Evolutionary conservation across 257 asterid species (phyloP), one percentile per base, ranked within the genome.

Genomic region (Apocynum venetum): DNA sequence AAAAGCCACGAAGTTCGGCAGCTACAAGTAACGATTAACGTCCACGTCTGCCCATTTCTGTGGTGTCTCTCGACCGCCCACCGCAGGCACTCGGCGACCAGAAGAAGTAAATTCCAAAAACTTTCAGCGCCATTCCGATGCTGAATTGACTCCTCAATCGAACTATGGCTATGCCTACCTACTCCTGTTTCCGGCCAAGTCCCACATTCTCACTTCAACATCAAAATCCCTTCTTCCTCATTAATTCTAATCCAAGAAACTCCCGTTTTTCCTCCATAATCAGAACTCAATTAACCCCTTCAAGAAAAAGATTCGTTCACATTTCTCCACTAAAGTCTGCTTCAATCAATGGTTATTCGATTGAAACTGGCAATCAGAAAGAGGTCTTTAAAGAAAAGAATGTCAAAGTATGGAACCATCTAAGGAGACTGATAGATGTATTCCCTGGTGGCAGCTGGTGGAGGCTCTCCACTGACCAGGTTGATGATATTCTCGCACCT

Each of bases 401-500:
- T 3, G 81, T 76, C 49, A 85, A 82, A 71, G 49, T 87, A 73
- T 76, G 83, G 63, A 89, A 85, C 87, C 87, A 83, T 65, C 69
- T 91, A 43, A 83, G 72, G 83, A 88, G 79, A 81, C 89, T 95
- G 96, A 80, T 87, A 67, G 81, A 83, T 52, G 9, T 88, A 51
- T 78, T 90, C 68, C 97, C 99, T 14, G 98, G 97, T 49, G 99
- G 99, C 60, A 88, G 86, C 47, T 95, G 98, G 98, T 93, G 98
- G 99, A 83, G 86, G 84, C 89, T 94, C 64, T 83, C 96, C 9
- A 57, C 79, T 19, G 97, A 87, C 65, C 89, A 80, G 72, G 80
- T 84, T 31, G 93, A 81, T 20, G 86, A 80, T 73, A 89, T 75
- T n/a, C 43, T 83, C 70, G 74, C 83, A 17, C 92, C 99, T 31